Percentiles rank a stretch among this genome's conserved stretches.
Evolutionary conservation across 352 stramenopile genomes (phyloP).

Genomic region (Globisporangium recalcitrans): DNA sequence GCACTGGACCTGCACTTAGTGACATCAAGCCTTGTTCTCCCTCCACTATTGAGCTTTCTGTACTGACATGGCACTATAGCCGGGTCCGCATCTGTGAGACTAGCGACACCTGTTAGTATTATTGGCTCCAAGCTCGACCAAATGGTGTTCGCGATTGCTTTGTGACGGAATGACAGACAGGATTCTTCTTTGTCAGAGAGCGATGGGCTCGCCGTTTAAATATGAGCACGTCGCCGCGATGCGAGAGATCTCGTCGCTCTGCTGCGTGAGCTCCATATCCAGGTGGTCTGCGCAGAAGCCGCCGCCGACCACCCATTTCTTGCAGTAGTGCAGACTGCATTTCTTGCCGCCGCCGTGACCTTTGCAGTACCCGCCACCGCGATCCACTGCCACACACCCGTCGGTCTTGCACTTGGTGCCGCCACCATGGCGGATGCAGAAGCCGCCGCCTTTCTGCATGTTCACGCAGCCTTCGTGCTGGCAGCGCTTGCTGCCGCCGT

Average conservation of each 20-base stretch:
- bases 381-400: constrained; percentile 61
- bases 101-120: too few relatives aligned
- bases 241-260: constrained; percentile 51
- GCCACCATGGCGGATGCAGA: constrained; percentile 80
- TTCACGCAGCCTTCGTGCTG: constrained; percentile 71
- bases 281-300: constrained; percentile 69
- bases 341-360: constrained; percentile 81
- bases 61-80: too few relatives aligned
- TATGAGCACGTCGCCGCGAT: constrained; percentile 52
- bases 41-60: too few relatives aligned
- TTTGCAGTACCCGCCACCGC: constrained; percentile 81
- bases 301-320: constrained; percentile 74
- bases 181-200: constrained; percentile 27
- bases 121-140: too few relatives aligned
- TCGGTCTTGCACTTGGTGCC: constrained; percentile 70
- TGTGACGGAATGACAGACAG: not conserved
- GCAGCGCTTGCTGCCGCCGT: constrained; percentile 72
- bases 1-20: not conserved
- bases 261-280: constrained; percentile 50
- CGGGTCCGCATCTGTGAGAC: too few relatives aligned
- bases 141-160: too few relatives aligned
- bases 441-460: constrained; percentile 80
- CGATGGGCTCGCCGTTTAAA: constrained; percentile 66
- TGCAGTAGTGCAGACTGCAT: constrained; percentile 62
- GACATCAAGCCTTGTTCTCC: constrained; percentile 1